phyloP scores from a whole-genome alignment of 2,329 filamentous ascomycete species.

The Colletotrichum sp. region DNA sequence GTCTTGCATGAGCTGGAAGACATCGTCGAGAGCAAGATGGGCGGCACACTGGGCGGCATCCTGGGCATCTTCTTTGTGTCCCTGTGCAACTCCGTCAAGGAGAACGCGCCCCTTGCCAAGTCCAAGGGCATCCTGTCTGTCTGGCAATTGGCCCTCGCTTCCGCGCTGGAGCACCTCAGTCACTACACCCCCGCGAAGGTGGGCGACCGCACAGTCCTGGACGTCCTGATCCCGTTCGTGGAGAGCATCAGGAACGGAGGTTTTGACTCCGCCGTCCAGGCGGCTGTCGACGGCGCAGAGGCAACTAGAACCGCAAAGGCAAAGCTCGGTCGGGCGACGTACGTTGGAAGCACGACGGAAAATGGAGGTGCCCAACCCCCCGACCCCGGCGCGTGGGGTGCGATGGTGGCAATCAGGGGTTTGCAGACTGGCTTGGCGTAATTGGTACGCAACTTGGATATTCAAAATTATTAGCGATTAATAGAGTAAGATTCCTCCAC shows the following conservation, averaged over 20 bases:
- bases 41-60: constrained; percentile 56
- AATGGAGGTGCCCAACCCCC: constrained; percentile 55
- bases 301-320: constrained; percentile 69
- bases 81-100: constrained; percentile 25
- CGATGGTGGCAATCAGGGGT: constrained; percentile 59
- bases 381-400: constrained; percentile 74
- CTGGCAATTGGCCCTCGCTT: constrained; percentile 47
- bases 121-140: constrained; percentile 39
- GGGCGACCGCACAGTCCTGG: constrained; percentile 63
- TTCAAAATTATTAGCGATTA: neutral
- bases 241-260: constrained; percentile 50
- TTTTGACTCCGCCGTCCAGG: constrained; percentile 61
- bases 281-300: constrained; percentile 65
- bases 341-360: constrained; percentile 63
- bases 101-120: constrained; percentile 25
- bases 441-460: neutral
- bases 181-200: constrained; percentile 60
- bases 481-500: neutral
- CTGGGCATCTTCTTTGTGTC: constrained; percentile 61
- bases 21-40: constrained; percentile 62
- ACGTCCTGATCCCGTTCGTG: constrained; percentile 60
- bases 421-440: constrained; percentile 29
- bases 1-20: constrained; percentile 56
- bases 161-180: constrained; percentile 50
- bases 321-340: constrained; percentile 70